Evolutionary conservation across 140 eudicot genomes (phyloP).

Genomic region (Ambrosia hybrid): DNA sequence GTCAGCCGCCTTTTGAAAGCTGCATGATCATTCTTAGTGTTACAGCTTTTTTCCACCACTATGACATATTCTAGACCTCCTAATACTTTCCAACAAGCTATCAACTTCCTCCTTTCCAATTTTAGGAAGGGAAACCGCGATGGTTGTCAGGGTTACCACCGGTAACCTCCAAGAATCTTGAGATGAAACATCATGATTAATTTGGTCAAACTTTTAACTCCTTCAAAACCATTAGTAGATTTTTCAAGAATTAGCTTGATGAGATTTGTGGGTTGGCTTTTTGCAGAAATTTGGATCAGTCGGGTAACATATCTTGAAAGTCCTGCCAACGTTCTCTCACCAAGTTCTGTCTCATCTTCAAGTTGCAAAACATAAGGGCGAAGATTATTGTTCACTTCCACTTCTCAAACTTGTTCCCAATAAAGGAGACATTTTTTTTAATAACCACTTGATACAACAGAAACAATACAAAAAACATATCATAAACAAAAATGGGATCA

Average conservation of each 20-base stretch:
- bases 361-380: conserved; percentile 2
- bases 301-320: not conserved
- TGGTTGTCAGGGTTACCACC: not conserved
- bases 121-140: not conserved
- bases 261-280: conserved; percentile 17
- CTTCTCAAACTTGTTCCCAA: too few relatives aligned
- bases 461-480: not conserved
- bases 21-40: too few relatives aligned
- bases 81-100: too few relatives aligned
- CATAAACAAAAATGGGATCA: too few relatives aligned
- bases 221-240: not conserved
- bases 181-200: too few relatives aligned
- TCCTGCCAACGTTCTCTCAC: not conserved
- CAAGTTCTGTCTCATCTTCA: conserved; percentile 2
- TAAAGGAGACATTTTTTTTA: too few relatives aligned
- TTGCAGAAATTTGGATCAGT: conserved; percentile 4
- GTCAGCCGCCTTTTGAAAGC: not conserved
- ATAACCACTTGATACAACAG: not conserved
- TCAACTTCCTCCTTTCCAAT: too few relatives aligned
- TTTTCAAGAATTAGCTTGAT: not conserved
- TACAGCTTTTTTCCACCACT: too few relatives aligned
- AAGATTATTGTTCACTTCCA: not conserved
- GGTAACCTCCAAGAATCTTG: too few relatives aligned
- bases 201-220: too few relatives aligned
- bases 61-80: too few relatives aligned